These are phyloP conservation scores for Neurospora sp. DNA, from an alignment of 2,329 filamentous ascomycete genomes.

Conservation along the genomic window DNA sequence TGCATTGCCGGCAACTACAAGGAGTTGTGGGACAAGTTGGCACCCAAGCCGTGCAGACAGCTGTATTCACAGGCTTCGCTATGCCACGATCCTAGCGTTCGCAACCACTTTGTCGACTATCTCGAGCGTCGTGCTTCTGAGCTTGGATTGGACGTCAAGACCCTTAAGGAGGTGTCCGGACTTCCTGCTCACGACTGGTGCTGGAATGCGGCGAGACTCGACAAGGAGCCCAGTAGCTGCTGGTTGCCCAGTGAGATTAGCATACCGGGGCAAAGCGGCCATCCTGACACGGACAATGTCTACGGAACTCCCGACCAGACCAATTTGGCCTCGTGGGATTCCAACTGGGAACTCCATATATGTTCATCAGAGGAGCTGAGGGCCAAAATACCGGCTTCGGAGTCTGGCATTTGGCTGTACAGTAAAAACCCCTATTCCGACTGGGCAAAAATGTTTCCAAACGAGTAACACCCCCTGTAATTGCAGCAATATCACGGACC, in stretches of 20 bases:
- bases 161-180: accelerated
- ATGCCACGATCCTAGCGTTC: background rate
- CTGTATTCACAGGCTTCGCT: background rate
- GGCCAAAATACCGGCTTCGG: background rate
- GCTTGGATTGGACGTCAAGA: background rate
- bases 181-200: background rate
- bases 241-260: background rate
- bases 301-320: background rate
- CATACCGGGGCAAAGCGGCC: accelerated
- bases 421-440: no score
- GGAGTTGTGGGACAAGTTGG: slow-evolving; percentile 3
- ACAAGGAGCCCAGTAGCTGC: background rate
- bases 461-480: no score
- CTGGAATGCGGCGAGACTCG: background rate
- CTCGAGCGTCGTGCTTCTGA: background rate
- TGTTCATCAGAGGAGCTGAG: background rate
- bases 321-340: background rate
- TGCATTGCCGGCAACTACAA: slow-evolving; percentile 7
- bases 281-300: background rate
- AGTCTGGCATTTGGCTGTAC: background rate
- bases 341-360: background rate
- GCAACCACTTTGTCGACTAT: background rate
- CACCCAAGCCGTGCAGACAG: background rate
- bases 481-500: no score
- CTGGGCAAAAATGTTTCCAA: no score